Evolutionary conservation across 78 protist species (phyloP).

Genomic region (Emiliania huxleyi): DNA sequence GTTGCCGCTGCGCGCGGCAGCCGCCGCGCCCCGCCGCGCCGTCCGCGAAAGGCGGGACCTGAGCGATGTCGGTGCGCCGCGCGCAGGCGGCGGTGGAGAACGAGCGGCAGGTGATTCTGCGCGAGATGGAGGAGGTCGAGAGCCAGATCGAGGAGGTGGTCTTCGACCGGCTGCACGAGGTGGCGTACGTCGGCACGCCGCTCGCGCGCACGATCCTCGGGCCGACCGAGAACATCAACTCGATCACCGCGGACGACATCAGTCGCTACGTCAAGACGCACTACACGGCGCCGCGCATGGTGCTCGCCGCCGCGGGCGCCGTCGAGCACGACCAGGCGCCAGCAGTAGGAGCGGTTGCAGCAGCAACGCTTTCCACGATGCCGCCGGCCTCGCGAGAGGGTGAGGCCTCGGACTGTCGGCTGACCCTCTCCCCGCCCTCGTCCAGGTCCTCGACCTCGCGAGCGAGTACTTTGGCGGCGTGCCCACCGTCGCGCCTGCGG

Average conservation of each 20-base stretch:
- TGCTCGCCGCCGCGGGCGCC: conserved; percentile 87
- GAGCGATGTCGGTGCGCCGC: too few species aligned
- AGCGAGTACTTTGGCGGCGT: conserved; percentile 55
- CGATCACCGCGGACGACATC: conserved; percentile 69
- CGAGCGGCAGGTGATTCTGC: conserved; percentile 66
- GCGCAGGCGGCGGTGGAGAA: neutral
- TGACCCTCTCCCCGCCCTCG: too few species aligned
- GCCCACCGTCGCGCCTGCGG: conserved; percentile 21
- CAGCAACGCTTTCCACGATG: too few species aligned
- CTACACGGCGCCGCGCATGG: conserved; percentile 92
- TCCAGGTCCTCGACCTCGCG: conserved; percentile 68
- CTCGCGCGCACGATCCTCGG: conserved; percentile 92
- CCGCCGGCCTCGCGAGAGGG: too few species aligned
- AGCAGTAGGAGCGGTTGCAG: too few species aligned
- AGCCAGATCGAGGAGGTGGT: conserved; percentile 51
- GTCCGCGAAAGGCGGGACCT: too few species aligned
- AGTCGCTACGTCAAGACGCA: conserved; percentile 60
- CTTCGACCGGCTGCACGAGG: conserved; percentile 87
- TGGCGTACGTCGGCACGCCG: conserved; percentile 78
- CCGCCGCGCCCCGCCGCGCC: too few species aligned
- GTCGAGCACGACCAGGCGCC: conserved; percentile 84
- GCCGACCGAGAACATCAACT: neutral
- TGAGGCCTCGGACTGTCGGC: too few species aligned
- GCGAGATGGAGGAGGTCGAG: conserved; percentile 78
- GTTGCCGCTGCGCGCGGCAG: too few species aligned